Conservation (phyloP, 306 rosid genomes). For the Neltuma alba region DNA sequence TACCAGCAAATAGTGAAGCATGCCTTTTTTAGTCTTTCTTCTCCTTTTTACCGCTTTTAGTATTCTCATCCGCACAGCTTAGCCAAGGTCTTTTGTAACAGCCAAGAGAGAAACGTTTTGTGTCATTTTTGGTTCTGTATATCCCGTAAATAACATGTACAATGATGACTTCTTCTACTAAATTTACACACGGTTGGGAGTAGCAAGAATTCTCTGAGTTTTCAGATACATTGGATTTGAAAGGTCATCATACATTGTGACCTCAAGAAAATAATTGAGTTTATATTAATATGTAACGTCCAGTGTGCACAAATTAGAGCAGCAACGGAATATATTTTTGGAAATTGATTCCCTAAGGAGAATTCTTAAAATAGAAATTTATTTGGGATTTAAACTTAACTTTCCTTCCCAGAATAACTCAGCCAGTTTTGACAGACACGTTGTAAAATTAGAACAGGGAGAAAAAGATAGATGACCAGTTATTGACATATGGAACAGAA, state of each 20-base stretch:
- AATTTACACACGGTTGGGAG: background rate
- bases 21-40: background rate
- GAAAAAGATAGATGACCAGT: background rate
- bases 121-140: conserved; percentile 3
- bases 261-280: background rate
- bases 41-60: background rate
- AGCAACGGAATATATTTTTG: background rate
- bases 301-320: background rate
- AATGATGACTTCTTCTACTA: background rate
- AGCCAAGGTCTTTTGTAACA: background rate
- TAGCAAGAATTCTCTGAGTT: background rate
- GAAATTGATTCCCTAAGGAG: too few relatives aligned
- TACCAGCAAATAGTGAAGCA: background rate
- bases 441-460: background rate
- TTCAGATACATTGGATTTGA: background rate
- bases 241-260: background rate
- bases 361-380: background rate
- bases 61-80: background rate
- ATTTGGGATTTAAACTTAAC: background rate
- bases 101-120: background rate
- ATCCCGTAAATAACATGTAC: background rate
- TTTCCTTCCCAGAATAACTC: background rate
- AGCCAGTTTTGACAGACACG: background rate
- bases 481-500: conserved; percentile 3
- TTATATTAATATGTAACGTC: background rate